A percentile compares a stretch with the other conserved stretches of the same genome.
Conservation (phyloP, 1,284 basidiomycete species). For the Pascua guehoae region DNA sequence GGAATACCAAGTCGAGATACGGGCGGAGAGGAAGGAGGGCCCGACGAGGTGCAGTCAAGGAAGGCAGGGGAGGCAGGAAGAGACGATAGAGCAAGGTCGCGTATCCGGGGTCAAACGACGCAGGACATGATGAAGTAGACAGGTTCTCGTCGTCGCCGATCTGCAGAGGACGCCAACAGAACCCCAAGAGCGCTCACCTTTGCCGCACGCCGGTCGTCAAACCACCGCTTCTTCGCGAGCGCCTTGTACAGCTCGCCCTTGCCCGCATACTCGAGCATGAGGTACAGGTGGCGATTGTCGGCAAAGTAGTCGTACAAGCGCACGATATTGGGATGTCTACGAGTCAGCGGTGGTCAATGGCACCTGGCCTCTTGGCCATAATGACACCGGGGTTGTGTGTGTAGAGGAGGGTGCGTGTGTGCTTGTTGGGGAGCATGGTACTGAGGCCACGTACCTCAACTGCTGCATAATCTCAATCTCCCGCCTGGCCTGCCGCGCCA, state of each 20-base stretch:
- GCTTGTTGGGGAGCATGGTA: not conserved
- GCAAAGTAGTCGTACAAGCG: slow-evolving; percentile 97
- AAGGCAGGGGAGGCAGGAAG: not conserved
- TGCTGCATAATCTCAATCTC: slow-evolving; percentile 87
- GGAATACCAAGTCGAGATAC: too few relatives aligned
- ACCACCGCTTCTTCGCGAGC: slow-evolving; percentile 65
- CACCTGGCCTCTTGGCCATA: too few relatives aligned
- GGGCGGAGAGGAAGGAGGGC: too few relatives aligned
- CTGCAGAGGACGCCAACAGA: not conserved
- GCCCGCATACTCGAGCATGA: slow-evolving; percentile 90
- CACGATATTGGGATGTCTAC: slow-evolving; percentile 85
- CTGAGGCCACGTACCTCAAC: slow-evolving; percentile 28
- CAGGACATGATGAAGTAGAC: too few relatives aligned
- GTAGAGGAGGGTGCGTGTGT: not conserved
- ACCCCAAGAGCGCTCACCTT: slow-evolving; percentile 43
- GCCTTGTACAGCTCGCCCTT: slow-evolving; percentile 95
- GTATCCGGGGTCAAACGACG: too few relatives aligned
- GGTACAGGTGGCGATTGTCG: slow-evolving; percentile 88
- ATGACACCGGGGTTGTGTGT: too few relatives aligned
- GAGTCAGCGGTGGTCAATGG: too few relatives aligned
- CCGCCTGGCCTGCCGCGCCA: slow-evolving; percentile 87
- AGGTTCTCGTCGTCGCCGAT: too few relatives aligned
- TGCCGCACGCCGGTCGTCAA: slow-evolving; percentile 75
- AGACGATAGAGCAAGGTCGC: not conserved
- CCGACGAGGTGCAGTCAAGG: not conserved